Evolutionary conservation across 1,139 yeast genomes (phyloP).

Genomic region (Cylindricascospora bacillispora): DNA sequence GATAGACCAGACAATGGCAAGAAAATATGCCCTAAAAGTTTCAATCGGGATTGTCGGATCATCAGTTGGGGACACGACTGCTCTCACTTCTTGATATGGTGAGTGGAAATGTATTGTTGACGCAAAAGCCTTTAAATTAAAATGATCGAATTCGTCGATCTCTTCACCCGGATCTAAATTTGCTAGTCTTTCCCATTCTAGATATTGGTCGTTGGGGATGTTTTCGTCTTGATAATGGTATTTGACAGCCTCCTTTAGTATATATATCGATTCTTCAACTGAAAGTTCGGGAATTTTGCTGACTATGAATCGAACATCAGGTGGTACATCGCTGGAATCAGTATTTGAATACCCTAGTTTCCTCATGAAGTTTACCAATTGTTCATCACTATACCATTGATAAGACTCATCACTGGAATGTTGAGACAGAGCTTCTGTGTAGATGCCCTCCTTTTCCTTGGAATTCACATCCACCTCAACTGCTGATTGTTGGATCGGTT

Average conservation of each 20-base stretch:
- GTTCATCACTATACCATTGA: conserved; percentile 2
- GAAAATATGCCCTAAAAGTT: conserved; percentile 42
- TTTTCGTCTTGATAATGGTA: conserved; percentile 40
- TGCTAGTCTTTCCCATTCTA: conserved; percentile 20
- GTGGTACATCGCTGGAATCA: conserved; percentile 8
- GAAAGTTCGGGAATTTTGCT: conserved; percentile 30
- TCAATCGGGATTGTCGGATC: conserved; percentile 39
- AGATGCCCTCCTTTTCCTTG: not conserved
- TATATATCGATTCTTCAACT: conserved; percentile 31
- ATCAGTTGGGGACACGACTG: conserved; percentile 42
- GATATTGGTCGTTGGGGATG: conserved; percentile 31
- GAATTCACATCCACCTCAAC: too few species aligned
- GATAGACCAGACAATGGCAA: conserved; percentile 44
- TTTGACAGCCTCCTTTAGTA: conserved; percentile 30
- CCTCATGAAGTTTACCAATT: conserved; percentile 4
- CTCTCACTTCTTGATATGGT: conserved; percentile 54
- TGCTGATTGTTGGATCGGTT: too few species aligned
- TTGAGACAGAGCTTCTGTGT: not conserved
- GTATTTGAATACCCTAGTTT: conserved; percentile 21
- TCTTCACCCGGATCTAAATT: conserved; percentile 8
- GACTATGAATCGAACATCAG: conserved; percentile 28
- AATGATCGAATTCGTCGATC: conserved; percentile 14
- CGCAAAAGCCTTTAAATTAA: conserved; percentile 31
- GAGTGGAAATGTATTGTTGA: conserved; percentile 40
- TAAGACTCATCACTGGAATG: not conserved